Evolutionary conservation across 495 filamentous ascomycete genomes (phyloP), one percentile per base, ranked within the genome.

Genomic region (Thermochaetoides thermophila): DNA sequence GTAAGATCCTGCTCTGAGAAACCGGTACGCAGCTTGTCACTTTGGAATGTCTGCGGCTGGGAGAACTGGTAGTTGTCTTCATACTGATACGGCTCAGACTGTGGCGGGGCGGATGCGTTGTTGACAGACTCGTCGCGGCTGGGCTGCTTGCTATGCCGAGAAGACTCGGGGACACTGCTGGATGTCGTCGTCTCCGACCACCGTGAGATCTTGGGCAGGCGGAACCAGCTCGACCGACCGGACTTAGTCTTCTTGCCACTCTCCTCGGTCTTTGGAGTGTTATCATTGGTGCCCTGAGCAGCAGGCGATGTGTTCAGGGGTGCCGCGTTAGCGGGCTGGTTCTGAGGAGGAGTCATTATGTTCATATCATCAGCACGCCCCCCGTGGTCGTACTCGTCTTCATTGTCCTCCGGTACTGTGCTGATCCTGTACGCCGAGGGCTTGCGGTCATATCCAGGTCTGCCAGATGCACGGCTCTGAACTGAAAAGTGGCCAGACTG

Each of bases 111-210:
- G 17, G 42, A 40, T 35, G 56, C 42, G 29, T 37, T 52, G 13
- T 42, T 32, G 31, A 27, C 58, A 1, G 55, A 53, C 14, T 61
- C 59, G 16, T 60, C 56, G 31, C 68, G 62, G 43, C 57, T 58
- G 1, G 57, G 61, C 23, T 56, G 45, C 24, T 60, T 58, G 40
- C 66, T 71, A 22, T 55, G 59, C 28, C 68, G 58, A 49, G 72
- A 72, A n/a, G n/a, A n/a, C 8, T 60, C 59, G 30, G 55, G 52
- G 29, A 59, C 53, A 9, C 69, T 48, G 39, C 59, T 70, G 0
- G 91, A 89, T 15, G 85, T 69, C 4, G 89, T 96, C 14, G 89
- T 95, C 56, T 89, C 86, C 3, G 87, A 95, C 89, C 89, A 99
- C 19, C 89, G 74, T 9, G 91, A 96, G 38, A 94, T 81, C 56